A percentile compares a stretch with the other conserved stretches of the same genome.
phyloP scores from a whole-genome alignment of 257 asterid species.

The Apocynum venetum region DNA sequence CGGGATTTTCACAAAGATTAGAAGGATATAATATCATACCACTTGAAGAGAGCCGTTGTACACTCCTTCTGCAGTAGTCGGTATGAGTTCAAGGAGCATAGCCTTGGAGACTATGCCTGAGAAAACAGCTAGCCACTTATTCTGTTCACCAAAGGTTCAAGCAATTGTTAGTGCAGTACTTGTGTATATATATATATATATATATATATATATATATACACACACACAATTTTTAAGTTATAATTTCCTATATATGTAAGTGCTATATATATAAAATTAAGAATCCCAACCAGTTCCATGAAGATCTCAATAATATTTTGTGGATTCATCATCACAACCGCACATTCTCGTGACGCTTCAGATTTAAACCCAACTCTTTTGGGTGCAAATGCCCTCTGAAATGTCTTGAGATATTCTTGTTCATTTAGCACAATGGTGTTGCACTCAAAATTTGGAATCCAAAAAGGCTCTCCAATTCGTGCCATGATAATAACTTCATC shows the following conservation, averaged over 20 bases:
- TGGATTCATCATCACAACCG: constrained; percentile 43
- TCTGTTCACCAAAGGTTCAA: background rate
- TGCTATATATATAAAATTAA: too few species aligned
- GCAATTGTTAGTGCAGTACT: background rate
- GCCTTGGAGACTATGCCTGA: background rate
- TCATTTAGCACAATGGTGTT: constrained; percentile 18
- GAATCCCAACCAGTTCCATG: constrained; percentile 46
- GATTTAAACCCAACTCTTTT: constrained; percentile 44
- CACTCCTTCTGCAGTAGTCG: background rate
- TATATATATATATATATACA: too few species aligned
- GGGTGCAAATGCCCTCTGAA: constrained; percentile 40
- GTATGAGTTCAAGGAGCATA: background rate
- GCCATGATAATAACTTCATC: background rate
- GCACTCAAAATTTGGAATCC: background rate
- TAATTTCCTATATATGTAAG: background rate
- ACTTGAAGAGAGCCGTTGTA: background rate
- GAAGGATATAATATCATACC: background rate
- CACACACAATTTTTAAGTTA: background rate
- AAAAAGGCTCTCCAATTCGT: background rate
- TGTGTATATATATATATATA: too few species aligned
- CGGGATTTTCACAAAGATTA: too few species aligned
- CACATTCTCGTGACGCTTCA: constrained; percentile 53
- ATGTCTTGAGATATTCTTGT: constrained; percentile 41
- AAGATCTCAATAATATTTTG: constrained; percentile 50
- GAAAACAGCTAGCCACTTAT: background rate